Conservation (phyloP, 495 filamentous ascomycete species). For the Aspergillus wentii region DNA sequence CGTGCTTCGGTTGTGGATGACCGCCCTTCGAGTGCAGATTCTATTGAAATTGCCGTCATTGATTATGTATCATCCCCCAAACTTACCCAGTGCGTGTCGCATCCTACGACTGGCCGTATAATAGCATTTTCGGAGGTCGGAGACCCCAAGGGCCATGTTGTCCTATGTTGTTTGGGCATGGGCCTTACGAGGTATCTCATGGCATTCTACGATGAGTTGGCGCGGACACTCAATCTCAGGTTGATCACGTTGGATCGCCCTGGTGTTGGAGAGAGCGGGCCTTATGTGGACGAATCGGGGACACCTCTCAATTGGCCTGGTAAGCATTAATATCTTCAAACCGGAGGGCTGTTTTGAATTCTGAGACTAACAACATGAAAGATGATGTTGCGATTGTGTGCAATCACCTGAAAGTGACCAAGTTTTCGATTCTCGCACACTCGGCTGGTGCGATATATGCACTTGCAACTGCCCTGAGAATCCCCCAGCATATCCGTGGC, state of each 20-base stretch:
- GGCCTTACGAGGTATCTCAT: conserved; percentile 93
- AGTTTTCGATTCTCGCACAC: conserved; percentile 97
- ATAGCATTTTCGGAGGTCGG: conserved; percentile 98
- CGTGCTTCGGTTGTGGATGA: conserved; percentile 33
- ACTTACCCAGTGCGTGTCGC: conserved; percentile 77
- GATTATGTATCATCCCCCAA: conserved; percentile 80
- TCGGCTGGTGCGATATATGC: conserved; percentile 97
- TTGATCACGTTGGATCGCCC: conserved; percentile 93
- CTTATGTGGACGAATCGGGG: conserved; percentile 71
- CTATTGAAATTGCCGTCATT: conserved; percentile 80
- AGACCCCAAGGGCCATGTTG: conserved; percentile 83
- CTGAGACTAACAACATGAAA: conserved; percentile 15
- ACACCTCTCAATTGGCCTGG: conserved; percentile 93
- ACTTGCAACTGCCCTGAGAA: conserved; percentile 88
- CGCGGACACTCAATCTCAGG: conserved; percentile 78
- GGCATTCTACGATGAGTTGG: conserved; percentile 96
- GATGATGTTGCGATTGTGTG: conserved; percentile 97
- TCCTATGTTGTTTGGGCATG: conserved; percentile 98
- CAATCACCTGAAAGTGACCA: conserved; percentile 85
- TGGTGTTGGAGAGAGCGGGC: conserved; percentile 87
- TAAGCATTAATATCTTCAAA: conserved; percentile 38
- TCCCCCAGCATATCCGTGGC: conserved; percentile 93
- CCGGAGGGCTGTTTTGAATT: background rate
- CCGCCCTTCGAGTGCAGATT: conserved; percentile 73
- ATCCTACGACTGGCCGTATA: conserved; percentile 78